Conservation (phyloP, 805 yeast genomes). For the Starmerella powellii region DNA sequence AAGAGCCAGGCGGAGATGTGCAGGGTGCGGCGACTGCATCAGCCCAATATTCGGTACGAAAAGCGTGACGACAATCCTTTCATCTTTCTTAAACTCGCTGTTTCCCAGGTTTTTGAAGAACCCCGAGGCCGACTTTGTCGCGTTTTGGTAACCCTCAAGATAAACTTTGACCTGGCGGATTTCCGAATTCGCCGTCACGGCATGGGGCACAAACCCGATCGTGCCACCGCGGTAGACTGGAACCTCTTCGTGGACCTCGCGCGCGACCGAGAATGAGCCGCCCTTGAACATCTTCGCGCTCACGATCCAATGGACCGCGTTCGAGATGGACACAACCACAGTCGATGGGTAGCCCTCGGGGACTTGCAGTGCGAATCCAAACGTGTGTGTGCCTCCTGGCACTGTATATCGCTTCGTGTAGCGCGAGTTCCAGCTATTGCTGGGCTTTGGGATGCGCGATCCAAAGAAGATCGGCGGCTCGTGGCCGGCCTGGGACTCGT, state of each 20-base stretch:
- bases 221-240: background rate
- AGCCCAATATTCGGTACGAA: background rate
- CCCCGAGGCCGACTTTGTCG: background rate
- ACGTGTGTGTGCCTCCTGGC: background rate
- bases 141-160: background rate
- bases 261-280: background rate
- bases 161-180: background rate
- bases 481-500: background rate
- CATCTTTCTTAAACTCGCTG: background rate
- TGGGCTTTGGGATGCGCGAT: background rate
- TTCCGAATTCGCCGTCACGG: too few relatives aligned
- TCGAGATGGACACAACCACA: background rate
- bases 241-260: background rate
- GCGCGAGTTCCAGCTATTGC: background rate
- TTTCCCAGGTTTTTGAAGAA: background rate
- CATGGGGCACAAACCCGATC: background rate
- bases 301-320: background rate
- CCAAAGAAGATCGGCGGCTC: background rate
- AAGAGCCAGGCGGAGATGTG: background rate
- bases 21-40: background rate
- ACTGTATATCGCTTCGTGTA: background rate
- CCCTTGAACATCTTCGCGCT: slow-evolving; percentile 1
- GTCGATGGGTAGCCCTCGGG: background rate
- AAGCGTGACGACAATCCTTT: background rate
- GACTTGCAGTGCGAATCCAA: background rate